These are phyloP conservation scores for Byssochlamys sp. DNA, from an alignment of 2,329 filamentous ascomycete species.

Conservation along the genomic window DNA sequence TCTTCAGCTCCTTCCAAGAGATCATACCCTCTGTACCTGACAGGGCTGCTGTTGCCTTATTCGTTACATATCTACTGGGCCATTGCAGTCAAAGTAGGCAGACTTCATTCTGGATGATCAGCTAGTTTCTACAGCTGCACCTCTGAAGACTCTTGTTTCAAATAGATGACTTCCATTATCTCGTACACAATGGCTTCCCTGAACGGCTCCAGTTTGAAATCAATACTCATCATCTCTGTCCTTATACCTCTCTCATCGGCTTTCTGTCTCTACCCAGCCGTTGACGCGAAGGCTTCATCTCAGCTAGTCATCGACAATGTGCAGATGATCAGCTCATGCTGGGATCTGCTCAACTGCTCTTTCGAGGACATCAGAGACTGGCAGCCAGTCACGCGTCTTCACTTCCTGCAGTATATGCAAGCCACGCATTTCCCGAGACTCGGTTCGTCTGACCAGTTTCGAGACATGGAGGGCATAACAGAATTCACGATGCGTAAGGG, in stretches of 20 bases:
- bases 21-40: neutral
- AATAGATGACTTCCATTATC: neutral
- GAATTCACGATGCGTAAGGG: constrained; percentile 14
- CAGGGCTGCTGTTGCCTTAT: neutral
- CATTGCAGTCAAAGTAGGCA: neutral
- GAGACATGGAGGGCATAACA: constrained; percentile 13
- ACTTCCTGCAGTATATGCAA: constrained; percentile 15
- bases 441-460: constrained; percentile 12
- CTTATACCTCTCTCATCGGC: neutral
- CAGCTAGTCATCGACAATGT: neutral
- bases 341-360: constrained; percentile 12
- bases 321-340: constrained; percentile 4
- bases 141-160: neutral
- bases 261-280: neutral
- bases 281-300: neutral
- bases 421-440: constrained; percentile 7
- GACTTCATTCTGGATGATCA: neutral
- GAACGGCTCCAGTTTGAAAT: constrained; percentile 3
- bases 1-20: neutral
- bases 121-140: neutral
- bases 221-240: constrained; percentile 2
- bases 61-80: constrained; percentile 1
- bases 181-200: neutral
- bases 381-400: constrained; percentile 11
- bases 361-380: constrained; percentile 13